Evolutionary conservation across 345 rosid species (phyloP), one percentile per base, ranked within the genome.

Genomic region (Gossypium arboreum): DNA sequence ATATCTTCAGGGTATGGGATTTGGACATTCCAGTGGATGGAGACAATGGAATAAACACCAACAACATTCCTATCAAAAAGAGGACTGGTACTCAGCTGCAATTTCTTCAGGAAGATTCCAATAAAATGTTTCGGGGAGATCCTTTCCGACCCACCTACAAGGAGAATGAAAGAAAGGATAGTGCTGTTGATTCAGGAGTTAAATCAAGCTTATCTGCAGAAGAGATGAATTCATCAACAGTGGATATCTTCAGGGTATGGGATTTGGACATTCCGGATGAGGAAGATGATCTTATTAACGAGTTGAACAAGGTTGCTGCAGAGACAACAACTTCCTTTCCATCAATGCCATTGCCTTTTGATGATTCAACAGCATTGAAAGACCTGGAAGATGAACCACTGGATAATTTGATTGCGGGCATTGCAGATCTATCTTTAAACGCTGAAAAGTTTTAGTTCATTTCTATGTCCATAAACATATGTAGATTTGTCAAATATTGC

Each of bases 1-100:
- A 90, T 72, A 88, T 90, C 41, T 89, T 90, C 77, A 85, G 70
- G 83, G 88, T 88, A 58, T 89, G 97, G 97, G 96, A 90, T 77
- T 78, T 92, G 74, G 78, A 79, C 73, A 80, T 87, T 68, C 85
- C 79, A 15, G n/a, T 39, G 9, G 57, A 61, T 62, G 62, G 55
- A 17, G 86, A 81, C 51, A 43, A 66, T 73, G 79, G 63, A 73
- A 70, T 58, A 63, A 57, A 20, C 17, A 74, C 8, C 62, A 57
- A 58, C 51, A 34, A 17, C 66, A 47, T 61, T 41, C 72, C 73
- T 12, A 70, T 81, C 50, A 74, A 77, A 76, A 81, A 50, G 56
- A 45, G 62, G 60, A 60, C 56, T 20, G 75, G 73, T 69, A 68
- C 69, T 60, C 20, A 55, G 12, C 71, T 77, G 27, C 59, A 81